A percentile compares a stretch with the other conserved stretches of the same genome.
Conservation (phyloP, 805 yeast genomes). For the Lachancea sp. region DNA sequence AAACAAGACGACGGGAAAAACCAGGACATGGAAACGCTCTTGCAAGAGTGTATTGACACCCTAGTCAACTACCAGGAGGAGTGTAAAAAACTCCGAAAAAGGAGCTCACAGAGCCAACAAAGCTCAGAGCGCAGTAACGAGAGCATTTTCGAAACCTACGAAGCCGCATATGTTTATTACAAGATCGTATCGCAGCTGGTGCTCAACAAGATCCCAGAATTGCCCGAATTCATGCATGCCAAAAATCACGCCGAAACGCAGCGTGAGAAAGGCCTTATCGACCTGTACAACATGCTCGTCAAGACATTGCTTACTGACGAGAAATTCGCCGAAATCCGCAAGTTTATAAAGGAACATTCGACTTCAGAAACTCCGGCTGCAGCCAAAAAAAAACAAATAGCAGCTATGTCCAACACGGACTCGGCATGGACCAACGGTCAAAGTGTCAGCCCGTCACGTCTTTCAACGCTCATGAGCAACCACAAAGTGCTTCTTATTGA, state of each 20-base stretch:
- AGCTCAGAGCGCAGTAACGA: neutral
- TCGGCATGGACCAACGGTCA: constrained; percentile 7
- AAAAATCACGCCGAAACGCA: constrained; percentile 14
- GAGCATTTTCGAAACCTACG: constrained; percentile 19
- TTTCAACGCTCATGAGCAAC: constrained; percentile 14
- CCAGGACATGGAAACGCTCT: constrained; percentile 19
- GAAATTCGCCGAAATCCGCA: constrained; percentile 23
- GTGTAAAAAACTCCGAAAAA: constrained; percentile 19
- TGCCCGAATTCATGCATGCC: constrained; percentile 20
- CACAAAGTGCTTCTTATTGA: constrained; percentile 56
- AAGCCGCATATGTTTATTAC: constrained; percentile 32
- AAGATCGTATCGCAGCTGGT: constrained; percentile 29
- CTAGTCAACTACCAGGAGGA: constrained; percentile 29
- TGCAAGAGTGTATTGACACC: constrained; percentile 30
- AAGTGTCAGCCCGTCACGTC: constrained; percentile 5
- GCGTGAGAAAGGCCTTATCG: constrained; percentile 24
- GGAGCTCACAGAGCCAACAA: constrained; percentile 2
- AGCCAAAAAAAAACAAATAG: neutral
- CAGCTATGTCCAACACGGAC: neutral
- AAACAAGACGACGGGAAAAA: constrained; percentile 13
- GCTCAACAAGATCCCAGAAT: constrained; percentile 25
- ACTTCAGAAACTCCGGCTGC: constrained; percentile 4
- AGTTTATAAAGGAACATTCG: constrained; percentile 19
- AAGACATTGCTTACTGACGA: constrained; percentile 27
- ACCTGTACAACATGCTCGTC: constrained; percentile 30